Evolutionary conservation across 139 green algal genomes (phyloP).

Genomic region (Picochlorum sp.): DNA sequence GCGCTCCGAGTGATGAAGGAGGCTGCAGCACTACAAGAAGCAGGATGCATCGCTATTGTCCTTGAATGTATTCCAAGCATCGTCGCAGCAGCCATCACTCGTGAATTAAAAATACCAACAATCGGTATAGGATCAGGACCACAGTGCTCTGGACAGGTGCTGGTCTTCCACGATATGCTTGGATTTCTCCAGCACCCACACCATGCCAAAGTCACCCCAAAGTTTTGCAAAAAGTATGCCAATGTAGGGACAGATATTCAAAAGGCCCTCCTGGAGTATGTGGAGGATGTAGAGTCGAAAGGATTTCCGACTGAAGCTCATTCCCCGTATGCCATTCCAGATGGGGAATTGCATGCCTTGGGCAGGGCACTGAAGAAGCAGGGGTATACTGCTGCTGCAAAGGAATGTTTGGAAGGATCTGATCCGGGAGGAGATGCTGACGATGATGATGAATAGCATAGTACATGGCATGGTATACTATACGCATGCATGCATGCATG

Average conservation of each 20-base stretch:
- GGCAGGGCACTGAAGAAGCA: conserved; percentile 26
- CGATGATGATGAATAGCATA: neutral
- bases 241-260: conserved; percentile 71
- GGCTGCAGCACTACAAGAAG: conserved; percentile 62
- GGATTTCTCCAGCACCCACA: conserved; percentile 98
- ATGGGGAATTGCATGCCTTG: conserved; percentile 37
- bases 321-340: conserved; percentile 78
- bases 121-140: conserved; percentile 95
- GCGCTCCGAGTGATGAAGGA: conserved; percentile 63
- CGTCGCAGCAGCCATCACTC: conserved; percentile 83
- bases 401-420: conserved; percentile 22
- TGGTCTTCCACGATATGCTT: conserved; percentile 98
- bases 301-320: conserved; percentile 60
- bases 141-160: conserved; percentile 80
- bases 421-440: neutral
- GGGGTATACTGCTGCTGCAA: conserved; percentile 39
- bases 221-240: conserved; percentile 98
- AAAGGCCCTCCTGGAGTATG: conserved; percentile 59
- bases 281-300: conserved; percentile 58
- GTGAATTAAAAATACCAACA: conserved; percentile 77
- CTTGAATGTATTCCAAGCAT: conserved; percentile 89
- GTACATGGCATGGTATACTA: no score
- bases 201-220: conserved; percentile 93
- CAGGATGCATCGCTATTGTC: conserved; percentile 91
- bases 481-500: no score